A percentile compares a stretch with the other conserved stretches of the same genome.
Evolutionary conservation across 2,329 filamentous ascomycete species (phyloP).

Genomic region (Elsinoe arachidis): DNA sequence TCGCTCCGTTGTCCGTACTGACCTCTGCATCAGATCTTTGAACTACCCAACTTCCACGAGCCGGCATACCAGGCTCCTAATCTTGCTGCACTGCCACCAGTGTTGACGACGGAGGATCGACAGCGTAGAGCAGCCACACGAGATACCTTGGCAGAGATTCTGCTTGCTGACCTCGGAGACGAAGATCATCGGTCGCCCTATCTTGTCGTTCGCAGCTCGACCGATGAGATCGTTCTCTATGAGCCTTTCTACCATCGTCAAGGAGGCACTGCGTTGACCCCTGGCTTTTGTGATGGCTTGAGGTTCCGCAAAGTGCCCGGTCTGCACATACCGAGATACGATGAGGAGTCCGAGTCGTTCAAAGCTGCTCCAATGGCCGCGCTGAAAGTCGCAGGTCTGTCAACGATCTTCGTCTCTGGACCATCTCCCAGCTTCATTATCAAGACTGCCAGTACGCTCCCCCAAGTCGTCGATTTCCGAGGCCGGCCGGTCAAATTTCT

Average conservation of each 20-base stretch:
- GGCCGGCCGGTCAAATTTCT: constrained; percentile 61
- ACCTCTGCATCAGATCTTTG: constrained; percentile 53
- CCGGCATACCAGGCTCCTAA: constrained; percentile 68
- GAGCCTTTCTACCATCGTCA: constrained; percentile 57
- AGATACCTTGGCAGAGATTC: constrained; percentile 67
- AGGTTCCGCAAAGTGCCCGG: constrained; percentile 71
- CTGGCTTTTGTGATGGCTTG: constrained; percentile 48
- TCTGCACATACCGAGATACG: constrained; percentile 53
- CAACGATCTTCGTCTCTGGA: constrained; percentile 74
- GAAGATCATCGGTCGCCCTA: constrained; percentile 61
- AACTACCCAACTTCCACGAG: constrained; percentile 62
- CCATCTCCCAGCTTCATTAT: constrained; percentile 71
- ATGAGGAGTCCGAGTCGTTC: constrained; percentile 39
- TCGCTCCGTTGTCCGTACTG: neutral
- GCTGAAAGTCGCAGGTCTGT: constrained; percentile 67
- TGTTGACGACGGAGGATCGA: constrained; percentile 62
- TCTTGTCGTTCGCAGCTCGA: constrained; percentile 72
- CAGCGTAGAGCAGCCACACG: constrained; percentile 62
- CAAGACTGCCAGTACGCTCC: constrained; percentile 68
- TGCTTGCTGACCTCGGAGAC: constrained; percentile 81
- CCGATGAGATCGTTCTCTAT: constrained; percentile 80
- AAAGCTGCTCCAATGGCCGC: constrained; percentile 47
- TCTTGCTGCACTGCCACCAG: constrained; percentile 66
- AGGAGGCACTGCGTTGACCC: constrained; percentile 26
- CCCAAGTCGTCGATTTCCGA: constrained; percentile 55